Evolutionary conservation across 495 filamentous ascomycete species (phyloP).

Genomic region (Pyronema omphalodes): DNA sequence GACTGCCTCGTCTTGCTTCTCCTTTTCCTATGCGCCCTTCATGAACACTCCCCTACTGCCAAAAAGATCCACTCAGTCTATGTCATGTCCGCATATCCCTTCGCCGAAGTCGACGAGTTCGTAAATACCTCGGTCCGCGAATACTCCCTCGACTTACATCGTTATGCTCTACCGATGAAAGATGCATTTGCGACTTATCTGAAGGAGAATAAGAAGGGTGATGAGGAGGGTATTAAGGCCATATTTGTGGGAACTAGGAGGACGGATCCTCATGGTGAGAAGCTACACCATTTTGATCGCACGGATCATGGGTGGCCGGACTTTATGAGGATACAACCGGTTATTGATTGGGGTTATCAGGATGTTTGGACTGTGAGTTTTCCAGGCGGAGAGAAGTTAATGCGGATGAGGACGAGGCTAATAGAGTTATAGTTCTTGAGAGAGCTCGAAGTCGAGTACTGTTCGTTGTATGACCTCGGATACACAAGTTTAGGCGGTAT

Average conservation of each 20-base stretch:
- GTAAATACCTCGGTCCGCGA: conserved; percentile 40
- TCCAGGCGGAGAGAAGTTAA: neutral
- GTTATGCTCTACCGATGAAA: conserved; percentile 63
- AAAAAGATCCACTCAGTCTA: conserved; percentile 59
- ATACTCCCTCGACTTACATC: conserved; percentile 61
- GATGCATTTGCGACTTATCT: conserved; percentile 64
- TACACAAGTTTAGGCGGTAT: conserved; percentile 79
- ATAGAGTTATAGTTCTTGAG: conserved; percentile 48
- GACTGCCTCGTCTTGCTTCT: conserved; percentile 92
- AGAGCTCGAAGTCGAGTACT: conserved; percentile 59
- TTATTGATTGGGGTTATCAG: conserved; percentile 93
- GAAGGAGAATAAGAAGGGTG: conserved; percentile 29
- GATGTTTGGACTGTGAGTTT: conserved; percentile 73
- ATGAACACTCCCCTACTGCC: conserved; percentile 13
- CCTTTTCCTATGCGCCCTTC: conserved; percentile 58
- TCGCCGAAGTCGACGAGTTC: conserved; percentile 69
- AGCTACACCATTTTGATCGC: conserved; percentile 57
- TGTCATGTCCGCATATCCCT: conserved; percentile 63
- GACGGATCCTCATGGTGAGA: conserved; percentile 77
- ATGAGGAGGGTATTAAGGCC: conserved; percentile 37
- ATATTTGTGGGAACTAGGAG: conserved; percentile 85
- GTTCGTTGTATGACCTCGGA: conserved; percentile 64
- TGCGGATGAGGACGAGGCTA: neutral
- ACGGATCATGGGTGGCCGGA: conserved; percentile 83
- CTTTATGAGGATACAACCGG: conserved; percentile 85